Base-by-base conservation (phyloP, 108 stramenopile species). In the Cyclotella kingstonii region DNA sequence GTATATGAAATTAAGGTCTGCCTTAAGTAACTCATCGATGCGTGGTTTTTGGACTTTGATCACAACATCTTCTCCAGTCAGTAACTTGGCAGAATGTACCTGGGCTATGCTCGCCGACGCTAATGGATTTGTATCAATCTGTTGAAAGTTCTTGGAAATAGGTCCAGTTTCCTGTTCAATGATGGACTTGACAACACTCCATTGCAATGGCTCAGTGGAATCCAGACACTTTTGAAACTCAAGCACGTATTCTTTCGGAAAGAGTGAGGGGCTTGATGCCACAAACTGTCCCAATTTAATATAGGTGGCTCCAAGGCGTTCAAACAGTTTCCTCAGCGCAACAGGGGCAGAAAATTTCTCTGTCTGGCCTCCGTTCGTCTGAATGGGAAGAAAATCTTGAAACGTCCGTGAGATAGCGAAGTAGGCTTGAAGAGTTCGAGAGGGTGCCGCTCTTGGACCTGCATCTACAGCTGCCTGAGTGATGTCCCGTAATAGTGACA, bases 191-290 rank as follows among this genome's bases (percentile, higher is more conserved):
- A 97, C 91, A 25, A 75, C 64, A 33, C 73, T 68, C 84, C 88
- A 96, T 25, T 90, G 79, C 34, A 96, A 38, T 10, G 93, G 82
- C 43, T 91, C 89, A 6, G 93, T 95, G 42, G 76, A 60, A 60
- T 98, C 97, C n/a, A 98, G 74, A 57, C 93, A 95, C 63, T 95
- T 95, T 60, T 95, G 94, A 53, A 98, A 96, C 67, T 96, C 97
- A 23, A 86, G 49, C 0, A 97, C 94, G 51, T 91, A 97, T 68
- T 95, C 92, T 50, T 86, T 83, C 1, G 96, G 96, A 55, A 97
- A 97, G 0, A 98, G 70, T n/a, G 93, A 96, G 7, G 97, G 97
- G 52, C 76, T 80, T 28, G 86, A 88, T 12, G 97, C 97, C 35
- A 98, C 73, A 66, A 98, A 98, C 63, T 98, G 97, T 5, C 96